These are phyloP conservation scores for Lithospermum erythrorhizon DNA, from an alignment of 257 asterid genomes.

Conservation along the genomic window DNA sequence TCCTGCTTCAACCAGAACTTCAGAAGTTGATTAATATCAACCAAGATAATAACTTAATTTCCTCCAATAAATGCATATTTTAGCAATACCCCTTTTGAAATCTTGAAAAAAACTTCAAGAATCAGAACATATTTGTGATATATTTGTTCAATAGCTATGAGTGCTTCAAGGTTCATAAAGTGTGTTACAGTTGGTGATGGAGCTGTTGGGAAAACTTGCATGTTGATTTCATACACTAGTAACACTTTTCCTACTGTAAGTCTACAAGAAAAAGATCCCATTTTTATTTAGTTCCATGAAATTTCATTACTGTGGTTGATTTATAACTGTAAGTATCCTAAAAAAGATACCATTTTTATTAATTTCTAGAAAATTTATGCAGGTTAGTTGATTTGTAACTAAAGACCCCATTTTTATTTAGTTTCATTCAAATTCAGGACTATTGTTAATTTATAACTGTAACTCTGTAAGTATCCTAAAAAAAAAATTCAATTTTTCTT, in stretches of 20 bases:
- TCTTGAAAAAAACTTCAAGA: neutral
- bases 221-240: constrained; percentile 60
- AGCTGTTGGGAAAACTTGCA: constrained; percentile 61
- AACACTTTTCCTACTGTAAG: constrained; percentile 21
- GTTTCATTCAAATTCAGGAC: neutral
- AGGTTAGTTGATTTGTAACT: too few relatives aligned
- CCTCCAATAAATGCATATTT: neutral
- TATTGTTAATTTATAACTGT: neutral
- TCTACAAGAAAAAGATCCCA: neutral
- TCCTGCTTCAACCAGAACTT: neutral
- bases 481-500: neutral
- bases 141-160: constrained; percentile 24
- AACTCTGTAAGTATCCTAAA: neutral
- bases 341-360: too few relatives aligned
- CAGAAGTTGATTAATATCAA: neutral
- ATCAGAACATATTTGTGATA: neutral
- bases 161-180: constrained; percentile 61
- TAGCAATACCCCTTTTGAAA: neutral
- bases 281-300: neutral
- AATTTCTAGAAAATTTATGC: too few relatives aligned
- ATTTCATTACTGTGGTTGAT: neutral
- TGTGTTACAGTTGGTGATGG: constrained; percentile 67
- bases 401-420: neutral
- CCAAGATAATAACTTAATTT: neutral
- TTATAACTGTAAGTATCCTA: too few relatives aligned